Conservation (phyloP, 805 yeast genomes). For the Candida multigemmis region DNA sequence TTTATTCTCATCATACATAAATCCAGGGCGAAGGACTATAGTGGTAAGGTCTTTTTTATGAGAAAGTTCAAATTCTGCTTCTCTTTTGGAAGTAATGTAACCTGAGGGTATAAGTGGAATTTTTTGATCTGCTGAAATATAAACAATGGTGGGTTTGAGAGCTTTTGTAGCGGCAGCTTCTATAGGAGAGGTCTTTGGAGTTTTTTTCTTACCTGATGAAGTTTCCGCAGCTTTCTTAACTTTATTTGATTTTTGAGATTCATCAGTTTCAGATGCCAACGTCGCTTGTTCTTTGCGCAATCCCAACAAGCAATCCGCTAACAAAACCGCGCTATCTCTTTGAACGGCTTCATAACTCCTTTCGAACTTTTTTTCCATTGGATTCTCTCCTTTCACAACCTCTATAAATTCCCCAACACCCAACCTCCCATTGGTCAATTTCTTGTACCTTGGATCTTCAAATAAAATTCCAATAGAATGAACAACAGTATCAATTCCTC, state of each 20-base stretch:
- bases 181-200: no score
- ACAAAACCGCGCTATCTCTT: conserved; percentile 54
- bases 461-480: conserved; percentile 75
- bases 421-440: conserved; percentile 13
- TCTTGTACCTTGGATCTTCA: conserved; percentile 63
- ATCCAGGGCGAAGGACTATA: conserved; percentile 70
- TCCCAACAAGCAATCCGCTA: conserved; percentile 59
- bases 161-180: no score
- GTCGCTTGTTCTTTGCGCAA: no score
- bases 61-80: conserved; percentile 56
- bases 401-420: conserved; percentile 3
- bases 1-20: conserved; percentile 56
- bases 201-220: conserved; percentile 4
- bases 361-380: conserved; percentile 39
- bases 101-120: conserved; percentile 57
- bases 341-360: conserved; percentile 57
- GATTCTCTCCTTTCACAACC: conserved; percentile 49
- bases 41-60: conserved; percentile 43
- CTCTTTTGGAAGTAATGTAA: conserved; percentile 68
- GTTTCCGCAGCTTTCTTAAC: conserved; percentile 3
- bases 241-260: conserved; percentile 22
- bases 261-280: no score
- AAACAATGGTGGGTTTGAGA: conserved; percentile 46
- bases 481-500: conserved; percentile 56
- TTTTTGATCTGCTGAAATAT: conserved; percentile 72